phyloP scores from a whole-genome alignment of 2,329 filamentous ascomycete genomes.

The Bipolaris bicolor region DNA sequence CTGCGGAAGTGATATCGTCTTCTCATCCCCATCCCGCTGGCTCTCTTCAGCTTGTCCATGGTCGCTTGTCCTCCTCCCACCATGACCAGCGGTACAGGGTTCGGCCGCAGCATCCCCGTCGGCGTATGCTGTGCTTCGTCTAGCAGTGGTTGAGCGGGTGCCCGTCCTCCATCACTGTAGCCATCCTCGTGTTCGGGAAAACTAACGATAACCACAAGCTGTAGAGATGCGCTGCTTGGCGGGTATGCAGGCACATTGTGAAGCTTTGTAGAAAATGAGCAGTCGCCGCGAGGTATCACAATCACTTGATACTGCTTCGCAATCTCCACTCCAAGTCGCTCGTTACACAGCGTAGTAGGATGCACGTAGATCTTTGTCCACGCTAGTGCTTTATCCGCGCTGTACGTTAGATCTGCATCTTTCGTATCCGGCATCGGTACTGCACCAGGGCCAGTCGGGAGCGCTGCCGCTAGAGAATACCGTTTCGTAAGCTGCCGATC shows the following conservation, averaged over 20 bases:
- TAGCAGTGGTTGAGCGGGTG: constrained; percentile 70
- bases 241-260: constrained; percentile 81
- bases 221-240: constrained; percentile 66
- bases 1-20: constrained; percentile 81
- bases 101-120: constrained; percentile 69
- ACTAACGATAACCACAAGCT: constrained; percentile 81
- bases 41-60: constrained; percentile 67
- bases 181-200: constrained; percentile 57
- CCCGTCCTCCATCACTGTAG: constrained; percentile 2
- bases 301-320: constrained; percentile 73
- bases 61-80: constrained; percentile 71
- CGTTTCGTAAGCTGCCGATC: constrained; percentile 27
- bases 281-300: constrained; percentile 80
- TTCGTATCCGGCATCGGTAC: constrained; percentile 70
- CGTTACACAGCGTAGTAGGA: constrained; percentile 68
- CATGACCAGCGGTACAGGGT: constrained; percentile 84
- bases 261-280: constrained; percentile 83
- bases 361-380: constrained; percentile 76
- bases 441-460: constrained; percentile 67
- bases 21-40: constrained; percentile 74
- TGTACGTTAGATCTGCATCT: constrained; percentile 45
- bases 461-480: constrained; percentile 54
- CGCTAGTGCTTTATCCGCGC: constrained; percentile 56
- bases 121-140: constrained; percentile 76
- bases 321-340: constrained; percentile 59